These are phyloP conservation scores for Rhazya stricta DNA, from an alignment of 257 asterid genomes.

Conservation along the genomic window DNA sequence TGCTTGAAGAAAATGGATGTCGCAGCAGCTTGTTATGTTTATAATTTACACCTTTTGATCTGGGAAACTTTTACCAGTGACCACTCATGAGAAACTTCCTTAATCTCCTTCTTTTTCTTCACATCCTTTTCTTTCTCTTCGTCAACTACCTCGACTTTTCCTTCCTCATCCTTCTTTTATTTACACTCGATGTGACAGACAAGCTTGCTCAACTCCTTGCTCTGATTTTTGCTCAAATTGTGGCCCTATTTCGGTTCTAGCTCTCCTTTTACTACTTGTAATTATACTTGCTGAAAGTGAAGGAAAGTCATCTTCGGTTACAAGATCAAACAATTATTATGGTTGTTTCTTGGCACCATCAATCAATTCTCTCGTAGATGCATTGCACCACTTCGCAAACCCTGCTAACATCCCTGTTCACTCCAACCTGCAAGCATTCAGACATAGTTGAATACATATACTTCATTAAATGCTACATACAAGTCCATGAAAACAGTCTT, in stretches of 20 bases:
- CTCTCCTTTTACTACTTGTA: constrained; percentile 22
- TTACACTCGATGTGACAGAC: neutral
- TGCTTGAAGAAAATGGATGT: too few species aligned
- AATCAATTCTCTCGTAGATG: neutral
- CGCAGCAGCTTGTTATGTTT: too few species aligned
- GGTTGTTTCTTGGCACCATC: neutral
- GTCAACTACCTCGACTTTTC: constrained; percentile 52
- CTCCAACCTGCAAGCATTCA: neutral
- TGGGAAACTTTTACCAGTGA: too few species aligned
- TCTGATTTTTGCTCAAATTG: constrained; percentile 12
- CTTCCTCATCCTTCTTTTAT: constrained; percentile 54
- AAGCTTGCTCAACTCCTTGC: constrained; percentile 2
- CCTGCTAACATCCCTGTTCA: neutral
- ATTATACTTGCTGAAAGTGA: constrained; percentile 19
- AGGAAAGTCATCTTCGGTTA: constrained; percentile 23
- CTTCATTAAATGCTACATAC: neutral
- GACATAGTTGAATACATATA: neutral
- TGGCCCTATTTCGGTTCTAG: constrained; percentile 22
- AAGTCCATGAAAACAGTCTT: neutral
- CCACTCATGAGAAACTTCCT: constrained; percentile 55
- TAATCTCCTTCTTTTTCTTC: constrained; percentile 53
- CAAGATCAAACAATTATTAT: neutral
- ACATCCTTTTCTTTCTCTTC: constrained; percentile 47
- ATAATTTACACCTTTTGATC: too few species aligned
- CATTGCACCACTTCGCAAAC: neutral